Conservation (phyloP, 2,329 filamentous ascomycete genomes). For the Huntiella decipiens region DNA sequence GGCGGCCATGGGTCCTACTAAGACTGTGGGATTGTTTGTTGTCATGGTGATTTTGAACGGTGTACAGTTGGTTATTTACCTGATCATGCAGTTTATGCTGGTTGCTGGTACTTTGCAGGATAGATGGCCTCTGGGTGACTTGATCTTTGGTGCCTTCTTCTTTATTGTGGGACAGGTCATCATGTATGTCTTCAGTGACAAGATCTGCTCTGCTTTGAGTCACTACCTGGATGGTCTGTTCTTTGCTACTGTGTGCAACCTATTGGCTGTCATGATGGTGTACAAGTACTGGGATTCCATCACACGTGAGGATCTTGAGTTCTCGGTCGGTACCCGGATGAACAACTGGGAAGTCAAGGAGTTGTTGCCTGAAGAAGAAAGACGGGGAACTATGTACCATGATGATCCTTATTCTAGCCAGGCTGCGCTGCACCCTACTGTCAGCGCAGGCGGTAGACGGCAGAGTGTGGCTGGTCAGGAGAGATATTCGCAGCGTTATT, state of each 20-base stretch:
- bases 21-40: slow-evolving; percentile 76
- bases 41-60: slow-evolving; percentile 84
- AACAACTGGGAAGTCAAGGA: slow-evolving; percentile 99
- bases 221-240: slow-evolving; percentile 93
- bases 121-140: slow-evolving; percentile 86
- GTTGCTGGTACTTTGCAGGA: slow-evolving; percentile 83
- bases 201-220: slow-evolving; percentile 64
- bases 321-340: slow-evolving; percentile 83
- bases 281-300: slow-evolving; percentile 99
- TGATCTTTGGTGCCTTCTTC: slow-evolving; percentile 76
- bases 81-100: slow-evolving; percentile 71
- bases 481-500: slow-evolving; percentile 10
- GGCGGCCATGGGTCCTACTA: slow-evolving; percentile 68
- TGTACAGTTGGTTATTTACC: slow-evolving; percentile 67
- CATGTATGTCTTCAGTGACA: slow-evolving; percentile 72
- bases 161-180: slow-evolving; percentile 85
- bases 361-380: slow-evolving; percentile 61
- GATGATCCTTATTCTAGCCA: slow-evolving; percentile 36
- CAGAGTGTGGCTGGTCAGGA: neutral
- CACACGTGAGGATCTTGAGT: slow-evolving; percentile 93
- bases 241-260: slow-evolving; percentile 83
- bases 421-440: neutral
- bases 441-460: neutral
- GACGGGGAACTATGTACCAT: slow-evolving; percentile 51
- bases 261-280: slow-evolving; percentile 96